Percentiles rank a stretch among this genome's conserved stretches.
Conservation (phyloP, 495 filamentous ascomycete species). For the Aspergillus saccharolyticus region DNA sequence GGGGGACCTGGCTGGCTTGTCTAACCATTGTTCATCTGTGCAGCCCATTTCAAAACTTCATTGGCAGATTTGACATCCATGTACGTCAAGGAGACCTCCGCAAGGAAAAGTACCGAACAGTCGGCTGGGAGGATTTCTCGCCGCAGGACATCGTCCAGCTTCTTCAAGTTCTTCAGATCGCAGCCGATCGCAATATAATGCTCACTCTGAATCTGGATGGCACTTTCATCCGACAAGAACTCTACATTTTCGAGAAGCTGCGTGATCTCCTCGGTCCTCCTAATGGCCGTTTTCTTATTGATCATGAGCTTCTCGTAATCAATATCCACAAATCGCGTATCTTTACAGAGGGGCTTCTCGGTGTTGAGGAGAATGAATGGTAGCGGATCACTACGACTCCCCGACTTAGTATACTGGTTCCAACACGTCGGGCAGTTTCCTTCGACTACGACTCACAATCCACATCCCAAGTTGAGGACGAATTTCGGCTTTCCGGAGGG, state of each 20-base stretch:
- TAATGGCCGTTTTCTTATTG: slow-evolving; percentile 65
- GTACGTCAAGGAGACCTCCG: slow-evolving; percentile 87
- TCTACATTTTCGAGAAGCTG: slow-evolving; percentile 46
- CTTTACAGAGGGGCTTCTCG: slow-evolving; percentile 49
- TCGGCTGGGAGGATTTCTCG: slow-evolving; percentile 48
- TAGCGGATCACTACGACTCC: slow-evolving; percentile 69
- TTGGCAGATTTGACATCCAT: slow-evolving; percentile 77
- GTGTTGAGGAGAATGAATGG: slow-evolving; percentile 75
- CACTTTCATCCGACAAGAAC: slow-evolving; percentile 35
- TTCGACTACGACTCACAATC: slow-evolving; percentile 62
- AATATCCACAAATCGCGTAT: slow-evolving; percentile 73
- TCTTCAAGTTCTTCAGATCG: slow-evolving; percentile 63
- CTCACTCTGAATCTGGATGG: slow-evolving; percentile 56
- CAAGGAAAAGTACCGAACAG: slow-evolving; percentile 68
- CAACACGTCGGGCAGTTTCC: not conserved
- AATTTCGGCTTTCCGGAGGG: slow-evolving; percentile 59
- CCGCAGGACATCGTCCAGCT: slow-evolving; percentile 52
- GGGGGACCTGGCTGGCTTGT: not conserved
- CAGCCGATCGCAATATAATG: slow-evolving; percentile 78
- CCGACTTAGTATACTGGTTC: slow-evolving; percentile 23
- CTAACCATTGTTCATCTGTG: slow-evolving; percentile 57
- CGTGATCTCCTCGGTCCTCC: slow-evolving; percentile 53
- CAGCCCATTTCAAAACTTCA: slow-evolving; percentile 65
- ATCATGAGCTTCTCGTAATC: slow-evolving; percentile 79
- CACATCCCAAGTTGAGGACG: slow-evolving; percentile 83